Evolutionary conservation across 2,329 filamentous ascomycete genomes (phyloP), one percentile per base, ranked within the genome.

Genomic region (Aureobasidium uvarum): DNA sequence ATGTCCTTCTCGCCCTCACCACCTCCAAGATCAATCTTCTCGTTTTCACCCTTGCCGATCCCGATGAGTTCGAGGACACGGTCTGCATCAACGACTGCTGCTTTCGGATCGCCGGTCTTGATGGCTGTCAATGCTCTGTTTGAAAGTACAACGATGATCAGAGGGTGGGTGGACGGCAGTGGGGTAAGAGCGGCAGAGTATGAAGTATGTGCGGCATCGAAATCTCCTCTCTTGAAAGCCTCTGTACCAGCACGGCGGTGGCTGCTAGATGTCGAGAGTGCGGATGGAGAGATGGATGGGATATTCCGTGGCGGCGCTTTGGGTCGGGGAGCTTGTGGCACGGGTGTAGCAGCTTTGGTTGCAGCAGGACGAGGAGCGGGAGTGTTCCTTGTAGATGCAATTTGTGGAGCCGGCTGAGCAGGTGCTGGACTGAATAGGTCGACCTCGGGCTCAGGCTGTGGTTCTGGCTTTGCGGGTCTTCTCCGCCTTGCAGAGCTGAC

Each of bases 211-310:
- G 95, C 95, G 11, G 90, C 85, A 20, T 91, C 89, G 76, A 92
- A 99, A 76, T 99, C 95, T 39, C 95, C 95, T 41, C 91, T 87
- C 77, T 97, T 98, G 80, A 96, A 98, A 69, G 96, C 90, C 62
- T 90, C 89, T 11, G 92, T 91, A 20, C 94, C 95, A 68, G 88
- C 87, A 55, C 89, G 83, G 16, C 95, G 89, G 71, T 95, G 86
- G 54, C 86, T 84, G n/a, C 89, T 89, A 11, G 92, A 96, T 4
- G 86, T 86, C 68, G 89, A 85, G 20, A 97, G 81, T 0, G 88
- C 87, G 7, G 86, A 83, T 1, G 87, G 79, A 4, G 90, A 88
- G 14, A 96, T 80, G 1, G 83, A 74, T 1, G 94, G 93, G 39
- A 90, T 81, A 41, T 83, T 81, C 16, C 88, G 83, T 45, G 81